phyloP scores from a whole-genome alignment of 208 protist species.

The Acanthamoeba polyphaga region DNA sequence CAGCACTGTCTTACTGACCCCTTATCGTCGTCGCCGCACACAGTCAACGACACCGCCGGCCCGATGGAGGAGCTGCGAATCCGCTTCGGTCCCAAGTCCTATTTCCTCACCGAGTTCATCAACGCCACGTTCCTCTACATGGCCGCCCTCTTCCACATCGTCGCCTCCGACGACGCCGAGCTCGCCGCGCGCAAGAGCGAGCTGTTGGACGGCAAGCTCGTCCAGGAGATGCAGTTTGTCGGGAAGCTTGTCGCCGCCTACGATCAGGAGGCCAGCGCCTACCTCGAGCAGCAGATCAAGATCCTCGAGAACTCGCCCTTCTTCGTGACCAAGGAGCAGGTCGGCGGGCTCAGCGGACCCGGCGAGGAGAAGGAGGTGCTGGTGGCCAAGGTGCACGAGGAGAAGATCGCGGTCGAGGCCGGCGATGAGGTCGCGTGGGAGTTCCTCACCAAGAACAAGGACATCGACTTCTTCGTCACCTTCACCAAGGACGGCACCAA shows the following conservation, averaged over 20 bases:
- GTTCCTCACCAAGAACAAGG: conserved; percentile 73
- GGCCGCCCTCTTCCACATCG: conserved; percentile 17
- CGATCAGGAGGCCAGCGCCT: not conserved
- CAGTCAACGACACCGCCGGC: not conserved
- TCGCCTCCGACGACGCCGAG: not conserved
- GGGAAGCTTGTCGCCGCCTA: not conserved
- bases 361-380: conserved; percentile 46
- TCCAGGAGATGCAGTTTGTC: not conserved
- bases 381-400: conserved; percentile 32
- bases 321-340: conserved; percentile 65
- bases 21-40: too few relatives aligned
- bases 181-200: not conserved
- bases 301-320: conserved; percentile 75
- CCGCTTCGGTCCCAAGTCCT: conserved; percentile 67
- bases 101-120: conserved; percentile 77
- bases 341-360: not conserved
- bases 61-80: conserved; percentile 79
- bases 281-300: conserved; percentile 60
- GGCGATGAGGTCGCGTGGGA: conserved; percentile 45
- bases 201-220: not conserved
- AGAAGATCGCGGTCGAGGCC: conserved; percentile 3
- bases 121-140: not conserved
- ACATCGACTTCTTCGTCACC: conserved; percentile 37
- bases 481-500: not conserved
- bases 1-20: too few relatives aligned